phyloP scores from a whole-genome alignment of 2,329 filamentous ascomycete genomes.

The Ustulina deusta region DNA sequence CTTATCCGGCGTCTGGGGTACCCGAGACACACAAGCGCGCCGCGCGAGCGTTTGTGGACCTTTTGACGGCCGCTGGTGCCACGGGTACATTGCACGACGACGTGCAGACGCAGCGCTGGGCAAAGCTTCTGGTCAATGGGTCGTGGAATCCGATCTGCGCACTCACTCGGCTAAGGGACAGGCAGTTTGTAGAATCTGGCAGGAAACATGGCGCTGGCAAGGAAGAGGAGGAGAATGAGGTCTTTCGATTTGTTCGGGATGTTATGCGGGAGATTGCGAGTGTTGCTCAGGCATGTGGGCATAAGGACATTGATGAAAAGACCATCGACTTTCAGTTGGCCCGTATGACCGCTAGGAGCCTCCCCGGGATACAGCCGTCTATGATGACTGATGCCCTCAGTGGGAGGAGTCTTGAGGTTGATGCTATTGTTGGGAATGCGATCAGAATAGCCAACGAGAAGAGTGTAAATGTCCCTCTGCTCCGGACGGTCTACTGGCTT shows the following conservation, averaged over 20 bases:
- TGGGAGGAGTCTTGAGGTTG: constrained; percentile 49
- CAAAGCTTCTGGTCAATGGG: constrained; percentile 66
- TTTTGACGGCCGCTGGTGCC: constrained; percentile 58
- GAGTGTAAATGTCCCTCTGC: constrained; percentile 46
- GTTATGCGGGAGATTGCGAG: constrained; percentile 53
- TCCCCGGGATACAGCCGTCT: constrained; percentile 49
- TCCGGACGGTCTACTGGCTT: constrained; percentile 57
- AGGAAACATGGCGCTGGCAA: constrained; percentile 1
- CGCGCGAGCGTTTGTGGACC: constrained; percentile 54
- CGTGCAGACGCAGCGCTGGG: constrained; percentile 65
- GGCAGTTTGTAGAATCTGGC: constrained; percentile 55
- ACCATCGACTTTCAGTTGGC: constrained; percentile 49
- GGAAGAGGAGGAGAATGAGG: constrained; percentile 41
- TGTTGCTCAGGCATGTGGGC: constrained; percentile 52
- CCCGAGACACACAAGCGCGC: constrained; percentile 45
- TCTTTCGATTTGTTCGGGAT: constrained; percentile 46
- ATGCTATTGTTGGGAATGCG: constrained; percentile 53
- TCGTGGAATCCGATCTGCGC: constrained; percentile 69
- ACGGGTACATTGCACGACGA: constrained; percentile 59
- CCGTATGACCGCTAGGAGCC: constrained; percentile 35
- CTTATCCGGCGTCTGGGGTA: constrained; percentile 56
- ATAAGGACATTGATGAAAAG: constrained; percentile 47
- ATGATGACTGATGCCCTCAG: constrained; percentile 51
- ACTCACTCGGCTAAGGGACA: constrained; percentile 61
- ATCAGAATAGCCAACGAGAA: constrained; percentile 48